Conservation (phyloP, 2,329 filamentous ascomycete genomes). For the Sphaerulina musiva region DNA sequence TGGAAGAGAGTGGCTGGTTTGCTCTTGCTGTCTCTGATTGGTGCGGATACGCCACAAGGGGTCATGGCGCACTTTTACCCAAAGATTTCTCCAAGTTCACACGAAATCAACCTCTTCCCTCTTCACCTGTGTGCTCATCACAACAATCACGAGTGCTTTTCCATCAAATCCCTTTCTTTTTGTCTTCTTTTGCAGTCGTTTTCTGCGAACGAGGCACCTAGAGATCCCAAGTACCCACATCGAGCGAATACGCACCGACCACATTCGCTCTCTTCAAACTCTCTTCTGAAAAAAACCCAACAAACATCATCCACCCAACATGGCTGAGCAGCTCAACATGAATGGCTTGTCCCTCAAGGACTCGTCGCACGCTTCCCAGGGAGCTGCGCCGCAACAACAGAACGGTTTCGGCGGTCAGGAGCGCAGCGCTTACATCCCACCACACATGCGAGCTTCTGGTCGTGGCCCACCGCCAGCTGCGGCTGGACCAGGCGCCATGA, state of each 20-base stretch:
- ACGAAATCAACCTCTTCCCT: neutral
- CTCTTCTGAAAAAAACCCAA: conserved; percentile 9
- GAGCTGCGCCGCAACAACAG: conserved; percentile 34
- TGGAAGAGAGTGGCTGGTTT: neutral
- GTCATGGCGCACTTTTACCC: neutral
- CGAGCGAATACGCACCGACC: conserved; percentile 22
- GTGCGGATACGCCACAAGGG: neutral
- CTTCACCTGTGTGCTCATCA: conserved; percentile 2
- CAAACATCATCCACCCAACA: conserved; percentile 33
- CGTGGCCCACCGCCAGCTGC: conserved; percentile 39
- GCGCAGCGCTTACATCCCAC: conserved; percentile 75
- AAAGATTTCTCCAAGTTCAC: neutral
- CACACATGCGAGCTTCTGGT: conserved; percentile 61
- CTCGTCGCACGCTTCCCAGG: conserved; percentile 51
- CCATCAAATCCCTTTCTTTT: conserved; percentile 10
- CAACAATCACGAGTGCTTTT: conserved; percentile 2
- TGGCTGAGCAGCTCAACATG: conserved; percentile 83
- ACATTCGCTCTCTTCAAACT: conserved; percentile 25
- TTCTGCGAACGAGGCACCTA: conserved; percentile 19
- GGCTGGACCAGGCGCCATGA: conserved; percentile 44
- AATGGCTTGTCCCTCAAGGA: conserved; percentile 64
- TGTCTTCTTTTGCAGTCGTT: conserved; percentile 19
- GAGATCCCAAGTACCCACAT: conserved; percentile 5
- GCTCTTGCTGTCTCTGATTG: neutral
- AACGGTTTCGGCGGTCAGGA: conserved; percentile 42